Conservation (phyloP, 805 yeast species). For the Ogataea nitratoaversa region DNA sequence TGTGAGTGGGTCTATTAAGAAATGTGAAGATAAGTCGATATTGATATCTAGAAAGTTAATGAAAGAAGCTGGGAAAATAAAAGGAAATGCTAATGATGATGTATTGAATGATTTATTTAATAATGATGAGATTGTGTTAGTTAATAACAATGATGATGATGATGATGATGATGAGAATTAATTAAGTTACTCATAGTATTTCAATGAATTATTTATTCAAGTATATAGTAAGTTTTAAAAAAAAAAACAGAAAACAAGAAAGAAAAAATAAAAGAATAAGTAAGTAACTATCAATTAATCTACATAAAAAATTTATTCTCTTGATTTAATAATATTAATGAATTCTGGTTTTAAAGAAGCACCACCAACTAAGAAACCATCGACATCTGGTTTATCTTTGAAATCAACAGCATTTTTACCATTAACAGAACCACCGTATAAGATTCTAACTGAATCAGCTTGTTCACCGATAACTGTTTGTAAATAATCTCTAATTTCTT, state of each 20-base stretch:
- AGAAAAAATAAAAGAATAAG: no score
- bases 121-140: slow-evolving; percentile 4
- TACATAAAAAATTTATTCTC: no score
- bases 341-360: slow-evolving; percentile 98
- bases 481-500: slow-evolving; percentile 80
- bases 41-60: slow-evolving; percentile 39
- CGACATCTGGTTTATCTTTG: slow-evolving; percentile 90
- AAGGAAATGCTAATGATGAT: slow-evolving; percentile 9
- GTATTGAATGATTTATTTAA: slow-evolving; percentile 8
- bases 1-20: slow-evolving; percentile 83
- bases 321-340: slow-evolving; percentile 88
- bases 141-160: slow-evolving; percentile 11
- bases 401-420: slow-evolving; percentile 88
- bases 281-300: no score
- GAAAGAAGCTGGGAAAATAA: slow-evolving; percentile 9
- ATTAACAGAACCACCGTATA: slow-evolving; percentile 98
- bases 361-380: slow-evolving; percentile 99
- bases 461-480: slow-evolving; percentile 72
- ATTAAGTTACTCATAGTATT: no score
- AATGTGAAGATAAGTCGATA: slow-evolving; percentile 71
- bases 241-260: no score
- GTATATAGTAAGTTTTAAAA: no score
- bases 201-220: no score
- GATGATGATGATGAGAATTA: background rate
- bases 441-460: slow-evolving; percentile 79